Evolutionary conservation across 2,329 filamentous ascomycete genomes (phyloP), one percentile per base, ranked within the genome.

Genomic region (Botrytis fragariae): DNA sequence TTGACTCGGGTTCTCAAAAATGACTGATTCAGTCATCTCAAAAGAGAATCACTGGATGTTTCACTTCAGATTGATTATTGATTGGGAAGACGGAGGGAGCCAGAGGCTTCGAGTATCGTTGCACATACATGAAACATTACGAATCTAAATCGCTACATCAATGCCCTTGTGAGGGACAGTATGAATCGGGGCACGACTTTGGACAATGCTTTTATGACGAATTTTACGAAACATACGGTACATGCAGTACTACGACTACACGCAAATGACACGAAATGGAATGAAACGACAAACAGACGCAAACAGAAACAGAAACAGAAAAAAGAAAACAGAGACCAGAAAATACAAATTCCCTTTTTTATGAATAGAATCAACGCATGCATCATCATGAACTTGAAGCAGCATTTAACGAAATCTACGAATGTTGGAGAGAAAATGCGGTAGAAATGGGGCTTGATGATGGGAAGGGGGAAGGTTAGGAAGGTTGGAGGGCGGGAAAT

Each of bases 41-140:
- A 68, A 32, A n/a, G 48, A n/a, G 25, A 68, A 68, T 32, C 35
- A 16, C 18, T 14, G 48, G 29, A 37, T 54, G 8, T 57, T 51
- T 51, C 35, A 29, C 10, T 57, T 57, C 16, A 5, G n/a, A 32
- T 29, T 6, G 16, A 18, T 42, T 5, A 57, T 32, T 29, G n/a
- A 18, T 57, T 29, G 14, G 32, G 12, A 29, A 63, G 60, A 29
- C n/a, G 51, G 35, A 39, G 25, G 42, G 12, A 68, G 35, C 22
- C 16, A 39, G 32, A n/a, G 4, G 45, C 64, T 68, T 68, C 16
- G 65, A 57, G 35, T 68, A 68, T 68, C 48, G 35, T 42, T 57
- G 18, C 65, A 42, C 25, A 25, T 57, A 42, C 25, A 42, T 57
- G 35, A 68, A 42, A 57, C 48, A 57, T 42, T 32, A 16, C 35